Percentiles rank a stretch among this genome's conserved stretches.
Evolutionary conservation across 306 rosid genomes (phyloP).

Genomic region (Dryas drummondii): DNA sequence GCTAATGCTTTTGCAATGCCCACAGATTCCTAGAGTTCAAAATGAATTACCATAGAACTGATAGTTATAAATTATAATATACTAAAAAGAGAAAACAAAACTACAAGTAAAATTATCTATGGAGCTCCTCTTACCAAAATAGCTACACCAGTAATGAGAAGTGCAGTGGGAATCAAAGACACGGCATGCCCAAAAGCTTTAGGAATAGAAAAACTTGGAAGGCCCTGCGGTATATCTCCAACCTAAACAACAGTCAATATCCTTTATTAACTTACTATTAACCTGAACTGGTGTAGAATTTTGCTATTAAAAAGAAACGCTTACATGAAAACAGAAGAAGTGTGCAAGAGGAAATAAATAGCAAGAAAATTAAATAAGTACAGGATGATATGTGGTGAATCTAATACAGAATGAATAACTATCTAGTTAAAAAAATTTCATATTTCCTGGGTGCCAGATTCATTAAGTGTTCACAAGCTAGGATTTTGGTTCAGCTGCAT

Average conservation of each 20-base stretch:
- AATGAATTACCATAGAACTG: constrained; percentile 11
- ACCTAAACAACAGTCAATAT: constrained; percentile 54
- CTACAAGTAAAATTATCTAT: constrained; percentile 13
- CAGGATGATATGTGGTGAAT: background rate
- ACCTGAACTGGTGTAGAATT: constrained; percentile 7
- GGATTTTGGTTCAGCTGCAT: background rate
- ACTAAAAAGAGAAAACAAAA: constrained; percentile 5
- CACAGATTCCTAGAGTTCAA: constrained; percentile 79
- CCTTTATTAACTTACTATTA: constrained; percentile 20
- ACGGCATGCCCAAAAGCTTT: constrained; percentile 59
- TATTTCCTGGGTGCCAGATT: constrained; percentile 3
- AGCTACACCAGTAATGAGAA: constrained; percentile 94
- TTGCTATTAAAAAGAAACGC: constrained; percentile 20
- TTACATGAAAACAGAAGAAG: constrained; percentile 19
- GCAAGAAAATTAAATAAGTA: background rate
- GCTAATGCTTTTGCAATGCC: constrained; percentile 99
- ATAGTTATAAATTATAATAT: constrained; percentile 9
- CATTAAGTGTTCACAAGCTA: constrained; percentile 2
- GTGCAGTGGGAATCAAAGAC: constrained; percentile 89
- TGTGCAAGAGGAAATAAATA: constrained; percentile 11
- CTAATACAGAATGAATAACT: background rate
- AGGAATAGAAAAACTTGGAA: constrained; percentile 84
- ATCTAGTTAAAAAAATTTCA: too few species aligned
- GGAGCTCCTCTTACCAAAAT: constrained; percentile 68
- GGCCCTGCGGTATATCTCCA: constrained; percentile 94